phyloP scores from a whole-genome alignment of 371 early-diverging fungal genomes.

The Rhizomucor miehei region DNA sequence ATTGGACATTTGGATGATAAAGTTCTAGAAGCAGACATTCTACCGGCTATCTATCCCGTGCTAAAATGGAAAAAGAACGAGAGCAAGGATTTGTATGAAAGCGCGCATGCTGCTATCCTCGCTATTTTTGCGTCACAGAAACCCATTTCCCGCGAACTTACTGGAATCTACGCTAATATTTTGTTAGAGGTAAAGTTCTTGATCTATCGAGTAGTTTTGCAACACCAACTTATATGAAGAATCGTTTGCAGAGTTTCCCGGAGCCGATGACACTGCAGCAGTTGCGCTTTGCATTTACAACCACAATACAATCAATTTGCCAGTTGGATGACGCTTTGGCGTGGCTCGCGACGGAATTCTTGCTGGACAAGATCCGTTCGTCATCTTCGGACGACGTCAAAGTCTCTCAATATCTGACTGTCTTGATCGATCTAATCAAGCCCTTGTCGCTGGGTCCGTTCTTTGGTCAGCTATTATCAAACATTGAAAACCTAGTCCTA shows the following conservation, averaged over 20 bases:
- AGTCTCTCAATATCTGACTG: constrained; percentile 31
- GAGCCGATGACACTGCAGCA: constrained; percentile 57
- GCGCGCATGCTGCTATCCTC: constrained; percentile 58
- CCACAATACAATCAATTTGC: constrained; percentile 55
- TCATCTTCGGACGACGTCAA: constrained; percentile 15
- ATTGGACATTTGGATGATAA: constrained; percentile 43
- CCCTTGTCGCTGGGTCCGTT: constrained; percentile 51
- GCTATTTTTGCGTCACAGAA: constrained; percentile 54
- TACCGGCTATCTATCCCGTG: constrained; percentile 59
- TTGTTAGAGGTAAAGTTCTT: constrained; percentile 38
- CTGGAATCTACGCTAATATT: constrained; percentile 45
- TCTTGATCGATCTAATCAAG: constrained; percentile 39
- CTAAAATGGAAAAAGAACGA: constrained; percentile 46
- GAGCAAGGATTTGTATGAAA: constrained; percentile 57
- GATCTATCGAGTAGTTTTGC: neutral
- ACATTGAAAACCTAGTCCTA: constrained; percentile 20
- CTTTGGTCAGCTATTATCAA: constrained; percentile 28
- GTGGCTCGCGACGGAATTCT: constrained; percentile 54
- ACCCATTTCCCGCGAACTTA: constrained; percentile 39
- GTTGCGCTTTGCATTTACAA: constrained; percentile 55
- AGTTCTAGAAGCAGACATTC: constrained; percentile 42
- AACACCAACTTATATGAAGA: neutral
- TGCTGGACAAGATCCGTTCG: constrained; percentile 37
- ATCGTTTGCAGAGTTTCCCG: constrained; percentile 50
- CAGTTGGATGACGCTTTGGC: constrained; percentile 59